A percentile compares a stretch with the other conserved stretches of the same genome.
Evolutionary conservation across 192 early-diverging fungal genomes (phyloP).

Genomic region (Pilaira anomala): DNA sequence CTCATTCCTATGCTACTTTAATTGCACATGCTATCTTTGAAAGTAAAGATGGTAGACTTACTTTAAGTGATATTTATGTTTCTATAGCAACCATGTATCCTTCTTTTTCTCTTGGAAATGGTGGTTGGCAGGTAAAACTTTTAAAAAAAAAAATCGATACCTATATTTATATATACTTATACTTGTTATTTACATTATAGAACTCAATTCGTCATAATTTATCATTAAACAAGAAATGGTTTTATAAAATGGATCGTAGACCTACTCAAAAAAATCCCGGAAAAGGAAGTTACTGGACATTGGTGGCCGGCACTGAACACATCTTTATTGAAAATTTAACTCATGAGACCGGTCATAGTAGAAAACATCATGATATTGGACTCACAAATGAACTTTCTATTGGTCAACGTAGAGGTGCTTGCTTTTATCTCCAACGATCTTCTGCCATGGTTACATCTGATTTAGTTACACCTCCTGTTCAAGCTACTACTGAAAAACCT

Average conservation of each 20-base stretch:
- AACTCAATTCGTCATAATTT: conserved; percentile 93
- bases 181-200: conserved; percentile 38
- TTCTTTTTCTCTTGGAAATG: conserved; percentile 54
- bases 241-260: conserved; percentile 69
- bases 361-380: conserved; percentile 26
- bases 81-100: conserved; percentile 72
- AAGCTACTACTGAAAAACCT: not conserved
- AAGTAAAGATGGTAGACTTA: conserved; percentile 54
- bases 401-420: not conserved
- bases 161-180: not conserved
- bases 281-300: conserved; percentile 69
- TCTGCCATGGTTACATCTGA: too few relatives aligned
- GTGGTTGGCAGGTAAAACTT: conserved; percentile 73
- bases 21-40: conserved; percentile 75
- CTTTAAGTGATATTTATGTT: conserved; percentile 81
- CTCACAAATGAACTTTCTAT: conserved; percentile 24
- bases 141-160: not conserved
- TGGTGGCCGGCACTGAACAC: conserved; percentile 34
- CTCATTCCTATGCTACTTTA: conserved; percentile 76
- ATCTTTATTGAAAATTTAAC: conserved; percentile 32
- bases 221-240: conserved; percentile 74
- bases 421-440: not conserved
- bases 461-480: not conserved
- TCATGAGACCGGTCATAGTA: conserved; percentile 14
- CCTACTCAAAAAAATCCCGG: conserved; percentile 58